Evolutionary conservation across 495 filamentous ascomycete genomes (phyloP), one percentile per base, ranked within the genome.

Genomic region (Penicillium subrubescens): DNA sequence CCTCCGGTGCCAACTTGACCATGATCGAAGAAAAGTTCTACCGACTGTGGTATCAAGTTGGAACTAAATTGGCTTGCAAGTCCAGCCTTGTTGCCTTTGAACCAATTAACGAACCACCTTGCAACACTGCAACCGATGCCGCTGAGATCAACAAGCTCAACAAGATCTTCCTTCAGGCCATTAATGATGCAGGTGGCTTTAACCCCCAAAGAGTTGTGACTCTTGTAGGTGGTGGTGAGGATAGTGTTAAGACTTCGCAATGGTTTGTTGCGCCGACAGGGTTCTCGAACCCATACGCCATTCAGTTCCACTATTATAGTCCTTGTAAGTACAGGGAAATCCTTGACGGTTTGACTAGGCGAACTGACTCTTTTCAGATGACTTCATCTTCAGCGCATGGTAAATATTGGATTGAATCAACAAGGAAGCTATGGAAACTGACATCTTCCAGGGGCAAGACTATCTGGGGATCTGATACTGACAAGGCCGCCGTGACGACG

Each of bases 301-400:
- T 89, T 52, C 86, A 89, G 67, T 86, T 87, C 70, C 86, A 88
- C 61, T 87, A 87, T 67, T 89, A 88, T 71, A 83, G 79, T 53
- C 87, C 87, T 29, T 88, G 79, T 82, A 69, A 71, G 77, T 71
- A 7, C 23, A 19, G 12, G 1, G 17, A 2, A 21, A 15, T 14
- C 14, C 3, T 33, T 27, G 15, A 72, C 62, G 64, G n/a, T 17
- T 34, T 39, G 1, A 0, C 15, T 70, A 29, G 3, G 19, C 27
- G n/a, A 75, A 72, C 48, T 64, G 43, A 63, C 46, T 23, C 23
- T 31, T 50, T 39, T 11, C 60, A 77, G 74, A 79, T 66, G 81
- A 84, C 65, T 86, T 86, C 52, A 78, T 82, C 55, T 85, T 86
- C 67, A 74, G 73, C 12, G 80, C 79, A 41, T 82, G 79, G 74